Conservation (phyloP, 768 basidiomycete species). For the Trametes punicea region DNA sequence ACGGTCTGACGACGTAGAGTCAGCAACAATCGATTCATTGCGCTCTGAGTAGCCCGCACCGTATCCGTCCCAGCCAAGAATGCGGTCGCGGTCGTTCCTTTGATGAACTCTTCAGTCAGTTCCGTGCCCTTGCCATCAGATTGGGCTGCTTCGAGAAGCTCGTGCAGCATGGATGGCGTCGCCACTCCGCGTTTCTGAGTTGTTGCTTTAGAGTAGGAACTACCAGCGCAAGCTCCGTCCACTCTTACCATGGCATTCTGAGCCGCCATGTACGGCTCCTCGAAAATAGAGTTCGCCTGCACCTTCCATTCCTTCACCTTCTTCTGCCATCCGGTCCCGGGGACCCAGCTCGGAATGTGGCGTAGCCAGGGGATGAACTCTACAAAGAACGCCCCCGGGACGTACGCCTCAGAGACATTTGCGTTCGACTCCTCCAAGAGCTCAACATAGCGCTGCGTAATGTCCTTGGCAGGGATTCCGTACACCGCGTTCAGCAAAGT, state of each 20-base stretch:
- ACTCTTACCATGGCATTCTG: conserved; percentile 47
- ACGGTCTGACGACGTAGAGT: neutral
- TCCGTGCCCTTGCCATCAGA: neutral
- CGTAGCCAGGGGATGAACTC: conserved; percentile 12
- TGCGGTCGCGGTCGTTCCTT: neutral
- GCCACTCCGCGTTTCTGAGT: neutral
- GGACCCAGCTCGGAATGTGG: conserved; percentile 58
- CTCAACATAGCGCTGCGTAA: neutral
- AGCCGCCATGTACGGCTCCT: conserved; percentile 54
- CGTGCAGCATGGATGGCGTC: neutral
- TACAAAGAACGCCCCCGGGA: neutral
- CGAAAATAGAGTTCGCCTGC: conserved; percentile 55
- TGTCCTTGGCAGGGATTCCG: neutral
- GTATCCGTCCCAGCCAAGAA: neutral
- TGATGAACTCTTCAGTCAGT: neutral
- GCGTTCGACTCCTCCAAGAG: neutral
- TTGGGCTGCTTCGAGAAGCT: neutral
- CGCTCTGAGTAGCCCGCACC: neutral
- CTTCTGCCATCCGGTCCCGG: conserved; percentile 57
- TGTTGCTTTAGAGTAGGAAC: neutral
- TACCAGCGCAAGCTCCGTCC: no score
- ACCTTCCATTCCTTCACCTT: conserved; percentile 57
- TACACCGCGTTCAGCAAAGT: neutral
- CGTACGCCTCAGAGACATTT: neutral
- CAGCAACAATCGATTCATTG: neutral